Percentiles rank a stretch among this genome's conserved stretches.
phyloP scores from a whole-genome alignment of 257 asterid species.

The Verbena officinalis region DNA sequence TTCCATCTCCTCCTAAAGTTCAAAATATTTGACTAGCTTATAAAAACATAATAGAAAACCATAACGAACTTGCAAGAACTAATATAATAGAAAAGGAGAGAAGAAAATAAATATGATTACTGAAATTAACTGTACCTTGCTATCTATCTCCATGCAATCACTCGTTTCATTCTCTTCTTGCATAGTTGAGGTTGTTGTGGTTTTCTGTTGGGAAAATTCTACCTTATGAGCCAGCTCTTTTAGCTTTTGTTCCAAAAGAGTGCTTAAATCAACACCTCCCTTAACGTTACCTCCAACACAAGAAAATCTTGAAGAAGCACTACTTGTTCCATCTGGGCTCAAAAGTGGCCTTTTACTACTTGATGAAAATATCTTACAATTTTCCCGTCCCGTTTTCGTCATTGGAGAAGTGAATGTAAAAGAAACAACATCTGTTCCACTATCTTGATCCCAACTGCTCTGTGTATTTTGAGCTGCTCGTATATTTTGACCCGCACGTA shows the following conservation, averaged over 20 bases:
- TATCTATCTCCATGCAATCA: constrained; percentile 40
- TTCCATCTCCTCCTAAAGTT: constrained; percentile 42
- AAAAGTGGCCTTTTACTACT: constrained; percentile 45
- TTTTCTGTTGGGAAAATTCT: constrained; percentile 53
- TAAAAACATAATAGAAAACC: neutral
- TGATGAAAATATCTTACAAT: constrained; percentile 35
- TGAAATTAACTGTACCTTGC: constrained; percentile 34
- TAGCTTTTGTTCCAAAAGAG: constrained; percentile 81
- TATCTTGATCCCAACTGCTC: constrained; percentile 49
- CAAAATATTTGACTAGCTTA: constrained; percentile 4
- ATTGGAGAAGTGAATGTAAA: constrained; percentile 89
- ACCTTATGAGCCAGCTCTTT: constrained; percentile 63
- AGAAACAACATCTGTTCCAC: constrained; percentile 69
- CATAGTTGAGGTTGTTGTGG: constrained; percentile 38
- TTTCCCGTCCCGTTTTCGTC: constrained; percentile 50
- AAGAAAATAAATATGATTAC: too few species aligned
- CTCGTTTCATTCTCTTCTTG: constrained; percentile 32
- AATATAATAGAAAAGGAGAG: too few species aligned
- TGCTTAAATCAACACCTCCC: constrained; percentile 69
- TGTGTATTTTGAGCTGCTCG: constrained; percentile 37
- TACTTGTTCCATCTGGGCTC: constrained; percentile 38
- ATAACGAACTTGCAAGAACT: neutral
- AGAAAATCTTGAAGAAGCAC: constrained; percentile 44
- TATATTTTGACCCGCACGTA: constrained; percentile 32
- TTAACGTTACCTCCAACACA: constrained; percentile 40